A percentile compares a stretch with the other conserved stretches of the same genome.
Conservation (phyloP, 208 protist species). For the Tritrichomonas musculus region DNA sequence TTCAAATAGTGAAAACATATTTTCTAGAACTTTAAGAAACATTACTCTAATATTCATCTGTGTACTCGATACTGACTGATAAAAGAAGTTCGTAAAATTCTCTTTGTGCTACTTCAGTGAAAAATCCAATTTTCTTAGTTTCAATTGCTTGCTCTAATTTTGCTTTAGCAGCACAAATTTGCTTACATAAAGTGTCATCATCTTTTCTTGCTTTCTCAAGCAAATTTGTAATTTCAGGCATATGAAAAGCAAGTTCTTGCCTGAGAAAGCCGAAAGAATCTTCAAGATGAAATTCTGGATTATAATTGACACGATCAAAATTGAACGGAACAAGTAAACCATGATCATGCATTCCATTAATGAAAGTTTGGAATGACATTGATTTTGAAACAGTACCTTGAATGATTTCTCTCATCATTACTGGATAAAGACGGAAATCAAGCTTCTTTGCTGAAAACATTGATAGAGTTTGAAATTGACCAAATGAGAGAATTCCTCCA, state of each 20-base stretch:
- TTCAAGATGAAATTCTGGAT: not conserved
- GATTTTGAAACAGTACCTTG: not conserved
- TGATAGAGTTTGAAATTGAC: slow-evolving; percentile 3
- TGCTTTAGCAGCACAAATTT: not conserved
- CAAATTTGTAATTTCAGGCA: not conserved
- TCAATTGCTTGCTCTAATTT: not conserved
- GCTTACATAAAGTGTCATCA: not conserved
- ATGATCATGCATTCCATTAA: not conserved
- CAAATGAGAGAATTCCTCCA: not conserved
- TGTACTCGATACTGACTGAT: not conserved
- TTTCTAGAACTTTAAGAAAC: no score
- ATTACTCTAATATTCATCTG: no score
- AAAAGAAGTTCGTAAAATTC: not conserved
- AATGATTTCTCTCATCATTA: slow-evolving; percentile 17
- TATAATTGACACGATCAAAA: not conserved
- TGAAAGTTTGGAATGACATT: not conserved
- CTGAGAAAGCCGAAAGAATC: not conserved
- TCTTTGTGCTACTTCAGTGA: not conserved
- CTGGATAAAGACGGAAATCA: not conserved
- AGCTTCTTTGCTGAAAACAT: not conserved
- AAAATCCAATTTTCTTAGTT: not conserved
- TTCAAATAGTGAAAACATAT: no score
- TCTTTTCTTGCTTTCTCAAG: not conserved
- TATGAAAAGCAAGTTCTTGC: not conserved
- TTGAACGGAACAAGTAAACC: not conserved